Evolutionary conservation across 1,284 basidiomycete species (phyloP), one percentile per base, ranked within the genome.

Genomic region (Cryptococcus deneoformans): DNA sequence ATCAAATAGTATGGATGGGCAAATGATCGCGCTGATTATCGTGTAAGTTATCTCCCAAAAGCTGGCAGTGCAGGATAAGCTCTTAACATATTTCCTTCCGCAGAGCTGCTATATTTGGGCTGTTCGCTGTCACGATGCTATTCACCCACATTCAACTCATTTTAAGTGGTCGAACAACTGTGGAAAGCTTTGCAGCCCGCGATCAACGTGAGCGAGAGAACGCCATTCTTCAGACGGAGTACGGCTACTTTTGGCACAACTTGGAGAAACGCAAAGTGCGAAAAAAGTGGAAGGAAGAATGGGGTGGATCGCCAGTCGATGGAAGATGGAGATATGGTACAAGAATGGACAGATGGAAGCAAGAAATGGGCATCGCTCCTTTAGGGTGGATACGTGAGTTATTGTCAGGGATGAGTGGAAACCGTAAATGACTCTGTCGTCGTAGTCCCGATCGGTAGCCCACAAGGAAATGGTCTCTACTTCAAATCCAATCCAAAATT

Each of bases 321-420:
- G 72, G 64, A 45, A 63, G 74, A n/a, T 78, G 76, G 76, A 56
- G 50, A 14, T 63, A 64, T n/a, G 76, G 77, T 3, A 57, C 62
- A 1, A 53, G 50, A 42, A 51, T 57, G 29, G 59, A 70, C 34
- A 43, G 67, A 52, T 76, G 75, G 73, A 65, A 57, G 54, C 55
- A 62, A 53, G 69, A 74, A 59, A 78, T 78, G 77, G 76, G 77
- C 0, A 51, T 56, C 45, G 56, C 50, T 2, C 61, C 52, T 52
- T 10, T 69, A 2, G 72, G 70, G 0, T 78, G 77, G 77, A 66
- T 78, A 20, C 57, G 77, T 77, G 52, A 68, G 77, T 74, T 20
- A 12, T 40, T 34, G 20, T 6, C 7, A 46, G 1, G 10, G 38
- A 45, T n/a, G 36, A 16, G 16, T 7, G 38, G 51, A 47, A 50